Base-by-base conservation (phyloP, 768 basidiomycete species). In the Ramaria sp. region DNA sequence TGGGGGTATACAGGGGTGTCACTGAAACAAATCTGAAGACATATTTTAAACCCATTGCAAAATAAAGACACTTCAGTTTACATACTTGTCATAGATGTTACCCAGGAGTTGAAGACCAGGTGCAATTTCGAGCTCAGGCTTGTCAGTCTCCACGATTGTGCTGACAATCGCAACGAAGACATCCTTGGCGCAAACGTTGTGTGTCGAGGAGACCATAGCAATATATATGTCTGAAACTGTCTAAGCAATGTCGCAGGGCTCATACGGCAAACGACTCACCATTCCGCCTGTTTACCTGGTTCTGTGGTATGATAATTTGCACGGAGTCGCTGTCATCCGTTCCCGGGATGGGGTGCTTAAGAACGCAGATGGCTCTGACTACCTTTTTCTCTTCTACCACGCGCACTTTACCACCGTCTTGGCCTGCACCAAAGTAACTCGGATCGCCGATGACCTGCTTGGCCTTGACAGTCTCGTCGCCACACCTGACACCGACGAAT, bases 281-380 rank as follows among this genome's bases (percentile, higher is more conserved):
- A 66, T 99, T 89, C 72, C 86, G 83, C 63, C 96, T 78, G 62
- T 79, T 78, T 62, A 99, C 93, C 72, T 99, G 96, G 71, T 97
- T 97, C 72, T 98, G 96, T 41, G 96, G 96, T 60, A 99, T 95
- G 70, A 99, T 93, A 65, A 99, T 92, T 72, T 99, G 96, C 39
- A 85, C 85, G 64, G 89, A 92, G 73, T 99, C 96, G 47, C 86
- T 76, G 66, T 97, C 88, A 20, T 98, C 95, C 42, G 96, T 98
- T 51, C 90, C 93, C 49, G 96, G 96, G 61, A 99, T 95, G 47
- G 94, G 92, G 71, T 98, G 96, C 74, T 95, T 95, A 70, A 99
- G 78, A 72, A 99, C 78, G 75, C 96, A 98, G 67, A 99, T 99
- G 4, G 95, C 96, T 53, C 96, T 78, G 64, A 99, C 80, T 63